Base-by-base conservation (phyloP, 805 yeast genomes). In the Blastobotrys parvus region DNA sequence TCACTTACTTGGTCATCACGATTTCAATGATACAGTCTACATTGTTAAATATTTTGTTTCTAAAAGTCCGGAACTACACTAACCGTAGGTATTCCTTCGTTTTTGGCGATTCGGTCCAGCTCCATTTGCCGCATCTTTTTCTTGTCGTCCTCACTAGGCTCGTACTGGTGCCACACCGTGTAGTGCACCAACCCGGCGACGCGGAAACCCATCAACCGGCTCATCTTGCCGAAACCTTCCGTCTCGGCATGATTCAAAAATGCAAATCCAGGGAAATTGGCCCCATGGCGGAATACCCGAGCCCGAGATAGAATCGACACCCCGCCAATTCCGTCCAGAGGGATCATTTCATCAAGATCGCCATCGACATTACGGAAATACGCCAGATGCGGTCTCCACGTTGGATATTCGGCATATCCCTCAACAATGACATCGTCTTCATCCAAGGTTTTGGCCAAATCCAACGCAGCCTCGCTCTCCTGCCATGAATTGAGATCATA, bases 331-430 rank as follows among this genome's bases (percentile, higher is more conserved):
- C 97, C 97, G 62, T 89, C 97, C 47, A 89, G 69, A 42, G 82
- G 88, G 78, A 90, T 80, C 59, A 85, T 90, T 35, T 81, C 88
- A 58, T 85, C 90, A 1, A 89, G 89, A 63, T 88, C 87, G 21
- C 97, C 97, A 33, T 78, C 78, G 3, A 95, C 94, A 59, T 83
- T 94, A 51, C 97, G 72, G 59, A 90, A 71, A 60, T 90, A 90
- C 0, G 97, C 97, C 51, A 90, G 69, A 64, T 90, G 97, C 2
- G 96, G 94, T 63, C 97, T 76, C 97, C 97, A 90, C 1, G 97
- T 90, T 36, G 94, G 92, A 63, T 87, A 90, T 65, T 90, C 97
- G 11, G 87, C 90, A 23, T 95, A 95, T n/a, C 97, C 97, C 66
- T 89, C 97, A 10, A 89, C 97, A 48, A 90, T 90, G 46, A 90